Evolutionary conservation across 1,284 basidiomycete species (phyloP).

Genomic region (Ustilago esculenta): DNA sequence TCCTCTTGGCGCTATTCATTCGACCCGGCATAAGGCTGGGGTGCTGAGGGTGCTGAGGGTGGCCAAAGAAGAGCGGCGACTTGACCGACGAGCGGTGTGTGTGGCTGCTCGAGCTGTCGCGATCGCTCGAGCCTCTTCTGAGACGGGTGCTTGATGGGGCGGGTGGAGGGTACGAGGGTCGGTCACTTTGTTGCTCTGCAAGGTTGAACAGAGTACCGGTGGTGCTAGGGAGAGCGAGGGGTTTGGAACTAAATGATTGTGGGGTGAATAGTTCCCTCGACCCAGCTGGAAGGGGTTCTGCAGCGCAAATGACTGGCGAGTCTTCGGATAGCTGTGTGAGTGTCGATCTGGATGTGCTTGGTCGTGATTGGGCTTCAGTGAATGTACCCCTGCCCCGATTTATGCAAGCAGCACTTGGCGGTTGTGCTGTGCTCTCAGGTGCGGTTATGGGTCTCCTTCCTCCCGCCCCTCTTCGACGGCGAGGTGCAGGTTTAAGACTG

Average conservation of each 20-base stretch:
- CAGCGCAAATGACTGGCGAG: too few species aligned
- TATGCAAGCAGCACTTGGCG: too few species aligned
- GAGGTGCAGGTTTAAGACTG: constrained; percentile 8
- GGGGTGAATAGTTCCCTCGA: constrained; percentile 23
- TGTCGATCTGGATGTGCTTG: too few species aligned
- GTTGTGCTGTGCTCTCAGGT: constrained; percentile 1
- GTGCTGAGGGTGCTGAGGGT: too few species aligned
- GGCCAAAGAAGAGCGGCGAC: constrained; percentile 1
- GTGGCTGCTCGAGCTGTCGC: constrained; percentile 15
- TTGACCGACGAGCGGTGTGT: background rate
- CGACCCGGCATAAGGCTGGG: too few species aligned
- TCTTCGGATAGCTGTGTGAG: background rate
- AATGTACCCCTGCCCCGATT: background rate
- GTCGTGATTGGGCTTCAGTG: too few species aligned
- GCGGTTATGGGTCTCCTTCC: constrained; percentile 17
- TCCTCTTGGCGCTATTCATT: too few species aligned
- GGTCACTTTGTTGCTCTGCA: too few species aligned
- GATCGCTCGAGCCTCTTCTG: constrained; percentile 9
- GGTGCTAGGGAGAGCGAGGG: background rate
- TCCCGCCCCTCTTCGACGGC: constrained; percentile 1
- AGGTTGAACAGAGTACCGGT: too few species aligned
- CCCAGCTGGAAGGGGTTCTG: too few species aligned
- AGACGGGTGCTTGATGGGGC: background rate
- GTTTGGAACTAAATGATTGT: constrained; percentile 21
- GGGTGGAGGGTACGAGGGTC: too few species aligned